Percentiles rank a stretch among this genome's conserved stretches.
These are phyloP conservation scores for Hordeum pubiflorum DNA, from an alignment of 202 grass and related monocot species.

Conservation along the genomic window DNA sequence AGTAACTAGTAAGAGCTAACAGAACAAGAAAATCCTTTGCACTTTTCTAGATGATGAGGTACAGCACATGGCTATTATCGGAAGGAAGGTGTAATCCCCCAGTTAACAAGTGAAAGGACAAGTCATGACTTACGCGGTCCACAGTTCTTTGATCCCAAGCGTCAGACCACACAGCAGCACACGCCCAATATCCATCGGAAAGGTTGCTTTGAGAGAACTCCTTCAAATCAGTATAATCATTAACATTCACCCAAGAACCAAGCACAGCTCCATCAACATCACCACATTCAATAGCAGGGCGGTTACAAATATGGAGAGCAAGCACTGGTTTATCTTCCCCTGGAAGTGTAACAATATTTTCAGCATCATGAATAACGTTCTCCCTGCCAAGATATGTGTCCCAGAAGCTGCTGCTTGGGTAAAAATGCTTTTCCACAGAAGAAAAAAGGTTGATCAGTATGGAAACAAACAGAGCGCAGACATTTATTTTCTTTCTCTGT, in stretches of 20 bases:
- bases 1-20: background rate
- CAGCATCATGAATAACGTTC: conserved; percentile 38
- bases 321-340: conserved; percentile 57
- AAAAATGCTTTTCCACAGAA: conserved; percentile 55
- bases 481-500: background rate
- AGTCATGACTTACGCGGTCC: conserved; percentile 71
- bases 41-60: conserved; percentile 26
- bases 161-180: conserved; percentile 84
- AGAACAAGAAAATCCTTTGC: background rate
- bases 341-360: conserved; percentile 40
- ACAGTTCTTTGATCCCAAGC: conserved; percentile 79
- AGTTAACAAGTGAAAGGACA: conserved; percentile 27
- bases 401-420: conserved; percentile 89
- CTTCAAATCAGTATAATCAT: conserved; percentile 34
- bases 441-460: conserved; percentile 38
- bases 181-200: conserved; percentile 72
- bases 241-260: conserved; percentile 66
- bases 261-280: conserved; percentile 88
- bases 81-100: conserved; percentile 6
- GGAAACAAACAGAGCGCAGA: conserved; percentile 11
- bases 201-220: conserved; percentile 39
- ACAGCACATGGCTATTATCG: conserved; percentile 3
- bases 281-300: conserved; percentile 51
- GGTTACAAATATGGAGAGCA: conserved; percentile 36
- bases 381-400: conserved; percentile 57